Evolutionary conservation across 805 yeast genomes (phyloP).

Genomic region (Wickerhamomyces strasburgensis): DNA sequence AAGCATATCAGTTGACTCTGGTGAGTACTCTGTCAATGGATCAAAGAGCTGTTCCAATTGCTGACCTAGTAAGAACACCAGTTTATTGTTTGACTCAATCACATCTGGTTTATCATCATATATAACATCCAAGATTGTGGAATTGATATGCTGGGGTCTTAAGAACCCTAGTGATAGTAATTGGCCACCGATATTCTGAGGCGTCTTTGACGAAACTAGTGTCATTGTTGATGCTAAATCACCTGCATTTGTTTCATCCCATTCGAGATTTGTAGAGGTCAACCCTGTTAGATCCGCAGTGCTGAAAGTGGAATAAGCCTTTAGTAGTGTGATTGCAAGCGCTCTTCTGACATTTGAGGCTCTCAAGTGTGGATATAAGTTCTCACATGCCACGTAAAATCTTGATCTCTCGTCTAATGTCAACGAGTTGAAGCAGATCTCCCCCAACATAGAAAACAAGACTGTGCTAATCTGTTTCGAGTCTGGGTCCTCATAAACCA

Average conservation of each 20-base stretch:
- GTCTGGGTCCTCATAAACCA: slow-evolving; percentile 45
- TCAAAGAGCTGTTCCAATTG: slow-evolving; percentile 87
- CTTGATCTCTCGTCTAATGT: slow-evolving; percentile 56
- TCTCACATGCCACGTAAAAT: slow-evolving; percentile 75
- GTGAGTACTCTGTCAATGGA: slow-evolving; percentile 86
- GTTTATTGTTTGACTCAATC: slow-evolving; percentile 63
- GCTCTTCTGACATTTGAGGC: slow-evolving; percentile 63
- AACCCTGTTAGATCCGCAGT: slow-evolving; percentile 17
- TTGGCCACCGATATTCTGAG: slow-evolving; percentile 51
- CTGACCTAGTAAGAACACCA: slow-evolving; percentile 75
- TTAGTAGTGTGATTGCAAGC: slow-evolving; percentile 67
- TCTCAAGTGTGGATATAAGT: slow-evolving; percentile 45
- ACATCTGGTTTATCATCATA: slow-evolving; percentile 51
- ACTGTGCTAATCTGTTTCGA: slow-evolving; percentile 47
- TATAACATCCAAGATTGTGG: slow-evolving; percentile 67
- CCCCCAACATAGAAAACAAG: slow-evolving; percentile 62
- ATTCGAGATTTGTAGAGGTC: slow-evolving; percentile 27
- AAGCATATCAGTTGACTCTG: slow-evolving; percentile 72
- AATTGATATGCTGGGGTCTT: slow-evolving; percentile 42
- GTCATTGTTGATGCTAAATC: slow-evolving; percentile 62
- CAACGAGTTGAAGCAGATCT: slow-evolving; percentile 51
- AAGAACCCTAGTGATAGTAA: slow-evolving; percentile 55
- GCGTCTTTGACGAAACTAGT: slow-evolving; percentile 46
- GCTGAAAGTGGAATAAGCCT: slow-evolving; percentile 57
- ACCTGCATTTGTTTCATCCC: slow-evolving; percentile 88